Evolutionary conservation across 2,329 filamentous ascomycete species (phyloP), one percentile per base, ranked within the genome.

Genomic region (Ophiostoma piceae): DNA sequence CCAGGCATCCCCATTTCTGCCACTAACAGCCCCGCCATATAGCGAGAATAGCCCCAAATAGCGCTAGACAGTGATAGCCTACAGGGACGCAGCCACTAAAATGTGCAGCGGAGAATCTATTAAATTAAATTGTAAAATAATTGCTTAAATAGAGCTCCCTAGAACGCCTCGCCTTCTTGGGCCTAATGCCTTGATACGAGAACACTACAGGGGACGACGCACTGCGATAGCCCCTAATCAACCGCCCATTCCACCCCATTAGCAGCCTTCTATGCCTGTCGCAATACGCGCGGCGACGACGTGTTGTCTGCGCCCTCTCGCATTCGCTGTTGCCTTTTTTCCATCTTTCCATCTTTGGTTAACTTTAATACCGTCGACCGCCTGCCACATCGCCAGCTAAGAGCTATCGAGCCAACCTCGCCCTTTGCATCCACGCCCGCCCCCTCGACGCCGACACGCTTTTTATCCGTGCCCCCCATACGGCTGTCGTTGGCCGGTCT

Each of bases 281-380:
- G 68, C 68, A 41, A 67, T 47, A 67, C 69, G 66, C 69, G 66
- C 68, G 66, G 68, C 68, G 35, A 14, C 66, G 68, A 70, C 65
- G 68, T 70, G 68, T 70, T 62, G 68, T 67, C 64, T 47, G 29
- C 22, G 22, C 32, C 60, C 22, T 47, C 68, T n/a, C 32, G 11
- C 57, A 70, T 54, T 67, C 66, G 69, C 66, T 64, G 69, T 8
- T 67, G 66, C 69, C 66, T 65, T 51, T 64, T 47, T n/a, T 14
- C 16, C 14, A n/a, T 22, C 51, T 41, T 41, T 41, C 51, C 8
- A 6, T 68, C 8, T 39, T 11, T 65, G 29, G 35, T 16, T 22
- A 65, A 62, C 57, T 32, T 32, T 32, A 32, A 32, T 65, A 39
- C 62, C 32, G 35, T 39, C 35, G 35, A 35, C 35, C 64, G 16